Evolutionary conservation across 768 basidiomycete species (phyloP), one percentile per base, ranked within the genome.

Genomic region (Kwoniella dejecticola): DNA sequence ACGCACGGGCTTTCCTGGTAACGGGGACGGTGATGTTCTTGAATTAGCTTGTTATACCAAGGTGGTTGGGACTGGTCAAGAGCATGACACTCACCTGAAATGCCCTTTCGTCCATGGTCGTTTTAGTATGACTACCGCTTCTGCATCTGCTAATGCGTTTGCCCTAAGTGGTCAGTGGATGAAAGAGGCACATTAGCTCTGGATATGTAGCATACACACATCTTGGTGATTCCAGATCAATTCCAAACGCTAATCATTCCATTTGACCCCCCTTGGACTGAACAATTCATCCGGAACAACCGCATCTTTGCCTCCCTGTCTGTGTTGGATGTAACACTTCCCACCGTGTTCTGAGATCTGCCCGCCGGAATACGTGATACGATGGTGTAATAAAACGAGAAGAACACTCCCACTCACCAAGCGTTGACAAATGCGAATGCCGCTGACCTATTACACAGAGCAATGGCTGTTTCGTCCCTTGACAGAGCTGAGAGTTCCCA

Each of bases 21-120:
- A 2, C 10, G 4, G 23, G 21, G 4, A 19, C 4, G 15, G 17
- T 17, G 42, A 19, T 4, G 19, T 1, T 55, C 15, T 19, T 26
- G 47, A 2, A 54, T 57, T 23, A 46, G 19, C 42, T 21, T n/a
- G 1, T 15, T 17, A 19, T 6, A 42, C 23, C n/a, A n/a, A n/a
- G n/a, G n/a, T n/a, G n/a, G n/a, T n/a, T n/a, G n/a, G n/a, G n/a
- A n/a, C n/a, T 36, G 15, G 7, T 36, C 33, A 36, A 36, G 15
- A 7, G 7, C 33, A 36, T 42, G n/a, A n/a, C n/a, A 64, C 74
- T 52, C 48, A 68, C 70, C 96, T 84, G 83, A 96, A 96, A 78
- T 97, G 90, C 0, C 93, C 96, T 75, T 98, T 99, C 70, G 89
- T 85, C 94, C 95, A 98, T 45, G 86, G 87, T 57, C 87, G 83